Conservation (phyloP, 192 early-diverging fungal species). For the Mortierella alpina region DNA sequence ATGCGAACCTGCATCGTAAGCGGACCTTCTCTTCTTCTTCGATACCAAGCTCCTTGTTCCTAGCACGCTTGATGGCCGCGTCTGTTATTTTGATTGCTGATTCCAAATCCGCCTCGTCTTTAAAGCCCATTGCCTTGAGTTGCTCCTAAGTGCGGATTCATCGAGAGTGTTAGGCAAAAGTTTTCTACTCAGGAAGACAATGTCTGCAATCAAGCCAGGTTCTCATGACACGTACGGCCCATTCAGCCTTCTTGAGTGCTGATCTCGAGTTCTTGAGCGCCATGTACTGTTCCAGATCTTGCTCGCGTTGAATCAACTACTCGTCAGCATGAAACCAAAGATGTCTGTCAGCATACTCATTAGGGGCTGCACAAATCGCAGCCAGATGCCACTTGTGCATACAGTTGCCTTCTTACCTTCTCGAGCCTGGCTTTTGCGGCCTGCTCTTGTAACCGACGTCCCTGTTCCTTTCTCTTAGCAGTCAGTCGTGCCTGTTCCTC, state of each 20-base stretch:
- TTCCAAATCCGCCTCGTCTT: conserved; percentile 78
- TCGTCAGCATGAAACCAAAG: background rate
- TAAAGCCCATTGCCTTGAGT: conserved; percentile 71
- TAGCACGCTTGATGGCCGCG: conserved; percentile 71
- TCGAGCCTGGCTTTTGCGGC: conserved; percentile 85
- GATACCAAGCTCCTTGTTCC: conserved; percentile 85
- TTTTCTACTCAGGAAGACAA: background rate
- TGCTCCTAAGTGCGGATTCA: conserved; percentile 35
- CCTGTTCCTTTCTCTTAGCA: conserved; percentile 77
- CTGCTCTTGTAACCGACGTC: conserved; percentile 79
- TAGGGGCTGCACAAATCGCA: background rate
- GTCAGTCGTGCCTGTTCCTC: conserved; percentile 79
- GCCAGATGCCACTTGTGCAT: background rate
- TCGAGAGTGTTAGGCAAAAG: background rate
- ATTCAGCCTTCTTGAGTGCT: conserved; percentile 60
- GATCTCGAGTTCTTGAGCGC: conserved; percentile 58
- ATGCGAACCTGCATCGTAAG: background rate
- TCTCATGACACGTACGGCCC: conserved; percentile 49
- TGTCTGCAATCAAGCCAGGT: background rate
- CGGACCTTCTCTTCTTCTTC: conserved; percentile 76
- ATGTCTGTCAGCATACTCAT: background rate
- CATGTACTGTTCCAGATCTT: conserved; percentile 70
- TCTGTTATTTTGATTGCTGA: conserved; percentile 78
- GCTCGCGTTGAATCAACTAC: conserved; percentile 73
- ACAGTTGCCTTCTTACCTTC: conserved; percentile 63